Evolutionary conservation across 2,329 filamentous ascomycete genomes (phyloP).

Genomic region (Ceratocystis albifundus): DNA sequence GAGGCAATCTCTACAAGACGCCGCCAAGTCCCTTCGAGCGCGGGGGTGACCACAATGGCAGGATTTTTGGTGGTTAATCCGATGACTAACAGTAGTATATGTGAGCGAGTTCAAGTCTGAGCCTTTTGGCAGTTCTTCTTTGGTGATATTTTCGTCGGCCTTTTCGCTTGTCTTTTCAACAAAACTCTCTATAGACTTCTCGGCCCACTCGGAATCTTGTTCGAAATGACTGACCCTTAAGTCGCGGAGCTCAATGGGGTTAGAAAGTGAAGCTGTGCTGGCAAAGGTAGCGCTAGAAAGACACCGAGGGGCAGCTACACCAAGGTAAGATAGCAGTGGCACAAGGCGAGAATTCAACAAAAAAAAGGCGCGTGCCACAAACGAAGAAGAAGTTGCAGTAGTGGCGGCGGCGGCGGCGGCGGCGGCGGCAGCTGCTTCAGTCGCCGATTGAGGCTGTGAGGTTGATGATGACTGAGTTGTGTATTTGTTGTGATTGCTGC

Average conservation of each 20-base stretch:
- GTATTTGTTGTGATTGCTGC: not conserved
- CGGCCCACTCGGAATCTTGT: not conserved
- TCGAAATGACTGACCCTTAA: not conserved
- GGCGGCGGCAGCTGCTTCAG: not conserved
- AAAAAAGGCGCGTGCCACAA: not conserved
- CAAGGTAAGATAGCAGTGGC: not conserved
- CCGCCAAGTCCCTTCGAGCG: not conserved
- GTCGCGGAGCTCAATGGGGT: slow-evolving; percentile 15
- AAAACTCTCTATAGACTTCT: not conserved
- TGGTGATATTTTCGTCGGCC: not conserved
- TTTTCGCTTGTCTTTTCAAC: not conserved
- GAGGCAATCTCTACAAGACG: not conserved
- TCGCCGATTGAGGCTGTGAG: not conserved
- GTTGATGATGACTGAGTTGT: not conserved
- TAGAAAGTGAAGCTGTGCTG: not conserved
- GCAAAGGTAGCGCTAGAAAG: not conserved
- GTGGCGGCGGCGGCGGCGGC: not conserved
- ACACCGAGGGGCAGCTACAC: not conserved
- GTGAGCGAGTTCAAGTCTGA: not conserved
- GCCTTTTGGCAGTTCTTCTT: not conserved
- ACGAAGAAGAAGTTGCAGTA: not conserved
- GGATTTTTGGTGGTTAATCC: not conserved
- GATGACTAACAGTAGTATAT: not conserved
- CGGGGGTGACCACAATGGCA: not conserved
- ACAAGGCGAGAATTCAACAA: not conserved